Evolutionary conservation across 2,329 filamentous ascomycete species (phyloP).

Genomic region (Huntiella savannae): DNA sequence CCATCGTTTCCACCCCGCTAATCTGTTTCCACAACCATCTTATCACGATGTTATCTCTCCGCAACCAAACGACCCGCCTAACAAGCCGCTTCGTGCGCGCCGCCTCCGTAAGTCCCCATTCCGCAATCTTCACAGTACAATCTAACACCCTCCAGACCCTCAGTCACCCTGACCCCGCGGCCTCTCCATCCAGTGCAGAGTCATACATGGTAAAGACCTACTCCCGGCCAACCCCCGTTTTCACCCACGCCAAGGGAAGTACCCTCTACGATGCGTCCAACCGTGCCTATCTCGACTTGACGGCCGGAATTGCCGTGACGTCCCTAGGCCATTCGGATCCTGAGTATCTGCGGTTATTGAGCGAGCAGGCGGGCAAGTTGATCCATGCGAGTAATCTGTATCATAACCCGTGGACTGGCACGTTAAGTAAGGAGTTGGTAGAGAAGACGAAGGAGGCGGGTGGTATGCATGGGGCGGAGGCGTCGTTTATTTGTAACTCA

Average conservation of each 20-base stretch:
- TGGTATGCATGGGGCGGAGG: constrained; percentile 59
- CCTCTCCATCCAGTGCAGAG: constrained; percentile 54
- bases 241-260: constrained; percentile 70
- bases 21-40: too few relatives aligned
- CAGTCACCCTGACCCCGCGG: constrained; percentile 52
- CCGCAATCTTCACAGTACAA: neutral
- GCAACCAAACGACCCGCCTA: too few relatives aligned
- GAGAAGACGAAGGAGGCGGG: constrained; percentile 62
- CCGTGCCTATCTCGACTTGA: constrained; percentile 80
- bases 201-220: constrained; percentile 95
- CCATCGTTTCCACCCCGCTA: too few relatives aligned
- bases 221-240: constrained; percentile 72
- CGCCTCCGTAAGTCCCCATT: constrained; percentile 16
- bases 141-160: constrained; percentile 14
- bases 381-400: constrained; percentile 92
- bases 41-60: too few relatives aligned
- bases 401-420: constrained; percentile 89
- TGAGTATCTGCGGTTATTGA: constrained; percentile 54
- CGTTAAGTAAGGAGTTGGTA: constrained; percentile 68
- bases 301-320: constrained; percentile 89
- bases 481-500: constrained; percentile 89
- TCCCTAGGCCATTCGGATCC: constrained; percentile 77
- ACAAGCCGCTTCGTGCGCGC: constrained; percentile 18
- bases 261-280: constrained; percentile 85
- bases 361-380: constrained; percentile 61